Evolutionary conservation across 225 moss, liverwort and hornwort species (phyloP).

Genomic region (Rhytidiadelphus loreus): DNA sequence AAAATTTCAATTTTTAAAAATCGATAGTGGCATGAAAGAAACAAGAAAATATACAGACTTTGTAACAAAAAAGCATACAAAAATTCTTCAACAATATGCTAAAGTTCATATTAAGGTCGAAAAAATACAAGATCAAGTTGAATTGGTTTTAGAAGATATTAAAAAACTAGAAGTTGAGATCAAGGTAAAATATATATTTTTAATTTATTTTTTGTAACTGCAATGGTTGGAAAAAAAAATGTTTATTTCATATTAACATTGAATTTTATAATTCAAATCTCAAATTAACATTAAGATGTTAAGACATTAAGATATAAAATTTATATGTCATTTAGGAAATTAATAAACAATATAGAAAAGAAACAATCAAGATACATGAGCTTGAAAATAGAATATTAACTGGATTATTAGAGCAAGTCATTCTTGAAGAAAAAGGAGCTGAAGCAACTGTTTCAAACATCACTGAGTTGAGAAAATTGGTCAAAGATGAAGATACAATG

Average conservation of each 20-base stretch:
- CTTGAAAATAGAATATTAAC: conserved; percentile 63
- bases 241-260: background rate
- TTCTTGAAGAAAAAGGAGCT: conserved; percentile 51
- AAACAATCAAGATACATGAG: conserved; percentile 56
- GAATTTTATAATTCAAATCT: background rate
- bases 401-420: conserved; percentile 46
- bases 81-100: conserved; percentile 37
- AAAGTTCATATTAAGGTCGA: conserved; percentile 39
- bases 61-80: conserved; percentile 22
- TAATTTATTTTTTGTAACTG: background rate
- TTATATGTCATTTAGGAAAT: conserved; percentile 25
- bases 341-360: conserved; percentile 40
- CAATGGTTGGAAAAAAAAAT: background rate
- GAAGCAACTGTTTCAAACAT: conserved; percentile 41
- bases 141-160: conserved; percentile 20
- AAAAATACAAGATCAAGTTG: conserved; percentile 33
- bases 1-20: conserved; percentile 43
- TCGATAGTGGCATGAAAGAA: conserved; percentile 59
- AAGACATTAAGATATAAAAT: background rate
- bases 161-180: conserved; percentile 26
- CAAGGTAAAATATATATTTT: conserved; percentile 21
- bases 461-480: conserved; percentile 27
- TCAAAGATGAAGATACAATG: conserved; percentile 60
- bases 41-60: conserved; percentile 37
- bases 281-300: background rate